These are phyloP conservation scores for Lactifluus hygrophoroides DNA, from an alignment of 768 basidiomycete genomes.

Conservation along the genomic window DNA sequence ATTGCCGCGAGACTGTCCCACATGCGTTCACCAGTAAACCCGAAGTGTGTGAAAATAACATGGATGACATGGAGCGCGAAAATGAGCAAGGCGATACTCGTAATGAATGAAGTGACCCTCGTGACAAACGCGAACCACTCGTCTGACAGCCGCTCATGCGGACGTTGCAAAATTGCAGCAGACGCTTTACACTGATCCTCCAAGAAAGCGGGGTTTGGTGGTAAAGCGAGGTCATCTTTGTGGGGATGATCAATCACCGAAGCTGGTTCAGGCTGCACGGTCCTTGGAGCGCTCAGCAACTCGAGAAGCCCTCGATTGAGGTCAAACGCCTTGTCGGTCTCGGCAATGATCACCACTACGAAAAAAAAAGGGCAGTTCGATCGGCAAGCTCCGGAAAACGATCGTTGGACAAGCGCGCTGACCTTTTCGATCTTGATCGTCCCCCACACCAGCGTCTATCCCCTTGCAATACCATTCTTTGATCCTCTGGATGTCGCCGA, in stretches of 20 bases:
- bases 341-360: constrained; percentile 25
- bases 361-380: background rate
- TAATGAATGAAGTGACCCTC: too few relatives aligned
- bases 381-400: background rate
- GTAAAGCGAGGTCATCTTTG: background rate
- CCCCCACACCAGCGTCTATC: constrained; percentile 32
- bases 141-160: constrained; percentile 6
- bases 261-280: constrained; percentile 22
- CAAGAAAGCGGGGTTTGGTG: background rate
- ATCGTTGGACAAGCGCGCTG: constrained; percentile 1
- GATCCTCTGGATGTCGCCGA: constrained; percentile 61
- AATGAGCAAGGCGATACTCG: background rate
- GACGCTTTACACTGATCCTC: background rate
- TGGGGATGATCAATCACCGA: background rate
- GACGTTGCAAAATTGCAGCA: constrained; percentile 7
- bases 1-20: background rate
- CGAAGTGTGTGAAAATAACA: background rate
- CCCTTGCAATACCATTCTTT: constrained; percentile 59
- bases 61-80: background rate
- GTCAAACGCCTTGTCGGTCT: constrained; percentile 29
- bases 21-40: background rate
- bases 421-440: constrained; percentile 29
- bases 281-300: background rate
- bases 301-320: constrained; percentile 24
- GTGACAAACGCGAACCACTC: constrained; percentile 7